These are phyloP conservation scores for Volutella citrinella DNA, from an alignment of 2,329 filamentous ascomycete genomes.

Conservation along the genomic window DNA sequence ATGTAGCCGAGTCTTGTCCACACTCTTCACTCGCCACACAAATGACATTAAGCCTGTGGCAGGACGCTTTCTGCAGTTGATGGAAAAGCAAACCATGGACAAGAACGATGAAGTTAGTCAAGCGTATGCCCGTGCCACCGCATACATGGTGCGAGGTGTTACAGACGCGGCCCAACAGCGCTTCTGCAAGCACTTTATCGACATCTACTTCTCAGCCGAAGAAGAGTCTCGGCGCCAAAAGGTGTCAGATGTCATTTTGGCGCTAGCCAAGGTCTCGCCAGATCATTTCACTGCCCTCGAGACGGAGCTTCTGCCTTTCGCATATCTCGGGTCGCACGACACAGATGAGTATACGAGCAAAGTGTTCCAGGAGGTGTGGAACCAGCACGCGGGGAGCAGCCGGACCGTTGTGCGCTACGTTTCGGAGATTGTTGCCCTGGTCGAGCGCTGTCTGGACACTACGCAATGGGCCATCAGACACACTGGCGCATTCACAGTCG, in stretches of 20 bases:
- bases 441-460: constrained; percentile 67
- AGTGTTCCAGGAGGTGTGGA: constrained; percentile 83
- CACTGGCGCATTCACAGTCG: constrained; percentile 76
- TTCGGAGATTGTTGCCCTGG: constrained; percentile 72
- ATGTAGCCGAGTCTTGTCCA: constrained; percentile 79
- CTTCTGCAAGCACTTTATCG: constrained; percentile 54
- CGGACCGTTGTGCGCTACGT: constrained; percentile 82
- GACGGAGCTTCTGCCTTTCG: constrained; percentile 74
- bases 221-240: constrained; percentile 73
- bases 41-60: constrained; percentile 73
- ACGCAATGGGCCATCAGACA: constrained; percentile 90
- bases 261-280: constrained; percentile 80
- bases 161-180: constrained; percentile 46
- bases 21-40: constrained; percentile 76
- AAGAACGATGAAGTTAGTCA: constrained; percentile 91
- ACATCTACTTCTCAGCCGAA: constrained; percentile 78
- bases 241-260: constrained; percentile 77
- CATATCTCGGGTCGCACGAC: constrained; percentile 86
- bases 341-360: constrained; percentile 74
- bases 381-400: constrained; percentile 81
- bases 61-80: constrained; percentile 69
- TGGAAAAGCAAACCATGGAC: constrained; percentile 82
- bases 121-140: constrained; percentile 81
- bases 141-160: constrained; percentile 71
- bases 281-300: constrained; percentile 83